Evolutionary conservation across 345 rosid species (phyloP).

Genomic region (Brassica juncea): DNA sequence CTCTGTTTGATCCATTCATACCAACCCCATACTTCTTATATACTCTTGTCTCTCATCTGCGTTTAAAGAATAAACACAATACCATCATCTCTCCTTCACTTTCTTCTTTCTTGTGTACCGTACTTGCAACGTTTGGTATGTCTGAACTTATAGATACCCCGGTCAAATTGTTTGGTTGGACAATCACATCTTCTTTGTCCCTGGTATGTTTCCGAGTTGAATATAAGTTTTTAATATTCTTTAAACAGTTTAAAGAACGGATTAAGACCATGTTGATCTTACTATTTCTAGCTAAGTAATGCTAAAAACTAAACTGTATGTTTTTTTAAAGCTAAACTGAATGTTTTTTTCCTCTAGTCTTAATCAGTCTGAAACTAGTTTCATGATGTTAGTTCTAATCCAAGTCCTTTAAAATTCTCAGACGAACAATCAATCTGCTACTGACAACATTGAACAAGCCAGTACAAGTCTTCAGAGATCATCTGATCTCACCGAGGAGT

Average conservation of each 20-base stretch:
- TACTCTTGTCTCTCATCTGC: conserved; percentile 8
- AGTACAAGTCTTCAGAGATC: conserved; percentile 24
- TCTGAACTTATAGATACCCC: conserved; percentile 22
- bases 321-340: not conserved
- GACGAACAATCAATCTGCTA: conserved; percentile 17
- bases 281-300: not conserved
- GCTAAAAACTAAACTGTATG: not conserved
- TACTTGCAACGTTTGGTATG: conserved; percentile 7
- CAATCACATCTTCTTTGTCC: conserved; percentile 26
- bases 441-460: conserved; percentile 2
- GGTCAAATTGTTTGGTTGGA: conserved; percentile 33
- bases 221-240: not conserved
- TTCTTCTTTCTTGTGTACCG: conserved; percentile 1
- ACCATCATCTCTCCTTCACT: conserved; percentile 11
- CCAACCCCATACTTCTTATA: conserved; percentile 20
- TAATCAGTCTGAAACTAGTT: conserved; percentile 5
- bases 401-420: conserved; percentile 3
- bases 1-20: conserved; percentile 25
- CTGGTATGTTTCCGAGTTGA: conserved; percentile 29
- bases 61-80: conserved; percentile 10
- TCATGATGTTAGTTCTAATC: conserved; percentile 19
- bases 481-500: conserved; percentile 36
- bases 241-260: not conserved
- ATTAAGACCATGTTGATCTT: not conserved
- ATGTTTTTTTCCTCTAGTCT: not conserved